Evolutionary conservation across 768 basidiomycete genomes (phyloP).

Genomic region (Leucosporidium yakuticum): DNA sequence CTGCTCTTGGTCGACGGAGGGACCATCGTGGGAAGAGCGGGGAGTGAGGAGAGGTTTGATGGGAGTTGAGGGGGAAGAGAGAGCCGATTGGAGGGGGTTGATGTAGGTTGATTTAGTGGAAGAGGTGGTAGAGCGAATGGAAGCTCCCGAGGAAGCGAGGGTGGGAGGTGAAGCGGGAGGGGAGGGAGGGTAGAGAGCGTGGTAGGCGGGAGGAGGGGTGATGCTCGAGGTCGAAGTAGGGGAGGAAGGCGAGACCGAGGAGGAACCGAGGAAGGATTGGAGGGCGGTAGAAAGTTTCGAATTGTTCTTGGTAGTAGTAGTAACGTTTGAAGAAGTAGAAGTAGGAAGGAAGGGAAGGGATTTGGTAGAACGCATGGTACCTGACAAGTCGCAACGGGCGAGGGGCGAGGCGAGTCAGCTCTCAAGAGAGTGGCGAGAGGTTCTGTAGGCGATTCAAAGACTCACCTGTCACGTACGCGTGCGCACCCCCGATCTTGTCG

Average conservation of each 20-base stretch:
- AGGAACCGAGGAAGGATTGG: not conserved
- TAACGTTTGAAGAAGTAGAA: constrained; percentile 15
- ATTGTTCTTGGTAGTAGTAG: constrained; percentile 6
- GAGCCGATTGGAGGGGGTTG: not conserved
- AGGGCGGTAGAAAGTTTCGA: not conserved
- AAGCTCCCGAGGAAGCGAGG: not conserved
- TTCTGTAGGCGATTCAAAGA: not conserved
- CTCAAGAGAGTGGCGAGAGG: not conserved
- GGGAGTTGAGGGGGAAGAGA: not conserved
- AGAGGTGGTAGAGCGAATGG: too few relatives aligned
- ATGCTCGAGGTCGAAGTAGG: constrained; percentile 3
- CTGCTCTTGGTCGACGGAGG: not conserved
- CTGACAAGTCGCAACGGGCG: too few relatives aligned
- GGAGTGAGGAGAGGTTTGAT: constrained; percentile 9
- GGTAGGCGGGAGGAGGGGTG: constrained; percentile 7
- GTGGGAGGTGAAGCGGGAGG: not conserved
- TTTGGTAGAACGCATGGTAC: not conserved
- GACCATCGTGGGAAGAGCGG: not conserved
- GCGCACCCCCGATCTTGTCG: not conserved
- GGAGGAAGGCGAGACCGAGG: constrained; percentile 1
- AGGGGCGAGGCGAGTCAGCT: too few relatives aligned
- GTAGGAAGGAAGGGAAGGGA: constrained; percentile 14
- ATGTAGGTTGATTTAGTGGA: too few relatives aligned
- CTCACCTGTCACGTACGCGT: constrained; percentile 28
- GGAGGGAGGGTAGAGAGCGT: constrained; percentile 4